Conservation (phyloP, 495 filamentous ascomycete genomes). For the Neurospora sp. region DNA sequence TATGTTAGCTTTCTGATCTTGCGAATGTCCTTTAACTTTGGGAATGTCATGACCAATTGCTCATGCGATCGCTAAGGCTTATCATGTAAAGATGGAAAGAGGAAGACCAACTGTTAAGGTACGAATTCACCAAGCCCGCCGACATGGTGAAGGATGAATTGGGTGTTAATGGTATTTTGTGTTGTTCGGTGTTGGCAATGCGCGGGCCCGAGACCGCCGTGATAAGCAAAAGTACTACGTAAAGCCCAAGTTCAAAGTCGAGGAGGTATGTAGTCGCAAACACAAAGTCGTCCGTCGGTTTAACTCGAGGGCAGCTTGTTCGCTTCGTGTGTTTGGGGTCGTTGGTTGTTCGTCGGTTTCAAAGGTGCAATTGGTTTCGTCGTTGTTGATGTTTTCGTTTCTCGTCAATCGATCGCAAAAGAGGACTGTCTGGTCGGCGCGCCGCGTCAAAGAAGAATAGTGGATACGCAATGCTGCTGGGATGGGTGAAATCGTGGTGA, state of each 20-base stretch:
- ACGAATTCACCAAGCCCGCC: constrained; percentile 1
- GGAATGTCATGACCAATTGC: background rate
- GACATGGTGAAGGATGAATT: constrained; percentile 1
- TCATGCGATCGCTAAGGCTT: background rate
- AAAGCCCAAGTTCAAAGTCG: background rate
- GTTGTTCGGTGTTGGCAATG: background rate
- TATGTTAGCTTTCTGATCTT: constrained; percentile 15
- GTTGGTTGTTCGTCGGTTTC: background rate
- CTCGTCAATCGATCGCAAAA: background rate
- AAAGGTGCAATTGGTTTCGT: background rate
- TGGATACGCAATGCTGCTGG: background rate
- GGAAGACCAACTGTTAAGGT: constrained; percentile 5
- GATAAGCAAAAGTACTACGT: background rate
- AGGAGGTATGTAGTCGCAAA: background rate
- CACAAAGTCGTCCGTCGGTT: background rate
- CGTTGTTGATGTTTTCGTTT: background rate
- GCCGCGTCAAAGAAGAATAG: background rate
- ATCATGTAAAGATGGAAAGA: background rate
- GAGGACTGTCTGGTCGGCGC: background rate
- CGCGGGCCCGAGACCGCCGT: background rate
- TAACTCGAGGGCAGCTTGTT: background rate
- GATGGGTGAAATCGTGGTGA: background rate
- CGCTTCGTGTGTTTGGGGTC: background rate
- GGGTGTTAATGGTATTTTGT: background rate
- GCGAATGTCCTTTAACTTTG: background rate